Evolutionary conservation across 495 filamentous ascomycete genomes (phyloP), one percentile per base, ranked within the genome.

Genomic region (Penicillium fimorum): DNA sequence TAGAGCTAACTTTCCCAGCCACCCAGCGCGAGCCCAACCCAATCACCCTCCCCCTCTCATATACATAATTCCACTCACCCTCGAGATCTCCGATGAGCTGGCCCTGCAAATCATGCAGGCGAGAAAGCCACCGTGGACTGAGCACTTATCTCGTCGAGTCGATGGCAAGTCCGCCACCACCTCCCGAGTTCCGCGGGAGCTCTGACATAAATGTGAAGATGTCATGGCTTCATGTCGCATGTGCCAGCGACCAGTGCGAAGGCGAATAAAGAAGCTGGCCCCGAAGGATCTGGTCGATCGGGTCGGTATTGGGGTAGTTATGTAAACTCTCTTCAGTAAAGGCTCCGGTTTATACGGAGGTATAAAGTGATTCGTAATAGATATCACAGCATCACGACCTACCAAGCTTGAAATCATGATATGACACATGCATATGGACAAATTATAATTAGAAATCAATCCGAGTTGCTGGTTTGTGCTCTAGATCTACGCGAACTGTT

Each of bases 221-320:
- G 56, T 60, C 59, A 68, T 65, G 51, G 18, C 6, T 50, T 40
- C 33, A 44, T 47, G 40, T 43, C 18, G 44, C 65, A 59, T 64
- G 65, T 68, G 63, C 17, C 55, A 59, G 65, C 65, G 65, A 64
- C 27, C 63, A 61, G 54, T 59, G 65, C 65, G 58, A 43, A 29
- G 24, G 4, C 45, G 17, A 35, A 30, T 1, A 33, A 38, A 38
- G 30, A 50, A 29, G 24, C 27, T 29, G 24, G 7, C 12, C 7
- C 32, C n/a, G 32, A 44, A 44, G 4, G 25, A 30, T 48, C 15
- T 33, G 27, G 10, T 18, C 15, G 29, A 20, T 48, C 24, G 12
- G 45, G 8, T 11, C 24, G 2, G 27, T 17, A n/a, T 47, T 47
- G 25, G 25, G 27, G 6, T 27, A 27, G 6, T 27, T 27, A 47